Evolutionary conservation across 208 protist genomes (phyloP).

Genomic region (Trypanosoma congolense): DNA sequence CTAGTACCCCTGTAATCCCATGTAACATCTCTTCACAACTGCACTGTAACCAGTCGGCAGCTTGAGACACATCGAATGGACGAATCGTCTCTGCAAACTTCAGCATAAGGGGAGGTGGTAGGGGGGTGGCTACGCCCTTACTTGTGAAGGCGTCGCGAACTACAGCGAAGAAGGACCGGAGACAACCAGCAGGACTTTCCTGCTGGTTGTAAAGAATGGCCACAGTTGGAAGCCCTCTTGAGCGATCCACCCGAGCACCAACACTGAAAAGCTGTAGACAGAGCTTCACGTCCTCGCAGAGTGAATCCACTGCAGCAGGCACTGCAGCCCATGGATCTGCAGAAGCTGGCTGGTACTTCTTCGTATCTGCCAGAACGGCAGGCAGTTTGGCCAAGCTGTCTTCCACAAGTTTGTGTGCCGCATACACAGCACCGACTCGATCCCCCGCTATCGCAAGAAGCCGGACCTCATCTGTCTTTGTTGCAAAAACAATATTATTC

Average conservation of each 20-base stretch:
- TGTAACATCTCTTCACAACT: conserved; percentile 11
- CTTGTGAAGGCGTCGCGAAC: conserved; percentile 26
- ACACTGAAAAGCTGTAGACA: conserved; percentile 72
- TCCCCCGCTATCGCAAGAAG: conserved; percentile 15
- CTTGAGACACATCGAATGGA: conserved; percentile 17
- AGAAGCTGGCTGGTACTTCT: conserved; percentile 17
- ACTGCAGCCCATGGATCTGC: conserved; percentile 45
- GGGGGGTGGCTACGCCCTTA: conserved; percentile 1
- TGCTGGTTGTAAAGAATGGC: conserved; percentile 42
- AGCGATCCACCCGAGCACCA: conserved; percentile 17
- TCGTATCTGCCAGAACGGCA: conserved; percentile 12
- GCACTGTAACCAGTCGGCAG: conserved; percentile 11
- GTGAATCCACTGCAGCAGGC: conserved; percentile 13
- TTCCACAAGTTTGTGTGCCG: conserved; percentile 19
- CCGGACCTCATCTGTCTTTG: conserved; percentile 10
- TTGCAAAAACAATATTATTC: background rate
- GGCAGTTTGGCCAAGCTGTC: conserved; percentile 22
- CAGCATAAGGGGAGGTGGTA: conserved; percentile 11
- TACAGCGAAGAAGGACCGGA: conserved; percentile 31
- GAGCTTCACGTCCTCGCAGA: conserved; percentile 24
- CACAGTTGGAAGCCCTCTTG: conserved; percentile 42
- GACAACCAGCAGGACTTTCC: conserved; percentile 20
- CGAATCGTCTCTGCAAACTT: conserved; percentile 22
- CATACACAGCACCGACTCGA: conserved; percentile 16
- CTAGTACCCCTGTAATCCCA: too few species aligned